phyloP scores from a whole-genome alignment of 1,139 yeast species.

The Petasospora fabianii region DNA sequence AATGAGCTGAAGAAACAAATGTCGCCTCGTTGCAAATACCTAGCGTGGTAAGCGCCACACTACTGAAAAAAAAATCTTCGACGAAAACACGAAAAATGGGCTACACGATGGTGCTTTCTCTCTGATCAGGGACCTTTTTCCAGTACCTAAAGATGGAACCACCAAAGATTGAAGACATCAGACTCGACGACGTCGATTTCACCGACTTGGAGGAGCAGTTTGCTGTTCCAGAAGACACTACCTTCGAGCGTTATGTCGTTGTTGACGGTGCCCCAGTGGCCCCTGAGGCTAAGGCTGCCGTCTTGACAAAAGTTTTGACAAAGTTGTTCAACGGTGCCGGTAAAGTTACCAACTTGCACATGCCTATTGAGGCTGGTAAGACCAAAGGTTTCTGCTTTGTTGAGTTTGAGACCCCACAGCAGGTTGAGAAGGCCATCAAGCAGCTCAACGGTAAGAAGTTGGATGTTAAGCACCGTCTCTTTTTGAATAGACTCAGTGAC shows the following conservation, averaged over 20 bases:
- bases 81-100: no score
- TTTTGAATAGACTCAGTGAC: constrained; percentile 79
- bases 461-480: constrained; percentile 88
- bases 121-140: no score
- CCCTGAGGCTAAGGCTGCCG: constrained; percentile 83
- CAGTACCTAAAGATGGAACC: no score
- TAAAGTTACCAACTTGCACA: constrained; percentile 45
- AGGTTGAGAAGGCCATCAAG: constrained; percentile 77
- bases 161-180: constrained; percentile 37
- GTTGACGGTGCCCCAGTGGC: constrained; percentile 96
- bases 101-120: no score
- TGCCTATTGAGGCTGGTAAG: constrained; percentile 80
- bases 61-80: no score
- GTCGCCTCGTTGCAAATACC: no score
- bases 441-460: constrained; percentile 83
- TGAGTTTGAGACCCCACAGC: constrained; percentile 65
- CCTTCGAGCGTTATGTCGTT: constrained; percentile 76
- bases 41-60: no score
- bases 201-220: constrained; percentile 81
- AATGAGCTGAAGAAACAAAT: no score
- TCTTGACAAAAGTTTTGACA: constrained; percentile 78
- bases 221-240: constrained; percentile 55
- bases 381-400: constrained; percentile 88
- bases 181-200: constrained; percentile 75
- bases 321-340: constrained; percentile 76